Conservation (phyloP, 331 rosid genomes). For the Malus hybrid region DNA sequence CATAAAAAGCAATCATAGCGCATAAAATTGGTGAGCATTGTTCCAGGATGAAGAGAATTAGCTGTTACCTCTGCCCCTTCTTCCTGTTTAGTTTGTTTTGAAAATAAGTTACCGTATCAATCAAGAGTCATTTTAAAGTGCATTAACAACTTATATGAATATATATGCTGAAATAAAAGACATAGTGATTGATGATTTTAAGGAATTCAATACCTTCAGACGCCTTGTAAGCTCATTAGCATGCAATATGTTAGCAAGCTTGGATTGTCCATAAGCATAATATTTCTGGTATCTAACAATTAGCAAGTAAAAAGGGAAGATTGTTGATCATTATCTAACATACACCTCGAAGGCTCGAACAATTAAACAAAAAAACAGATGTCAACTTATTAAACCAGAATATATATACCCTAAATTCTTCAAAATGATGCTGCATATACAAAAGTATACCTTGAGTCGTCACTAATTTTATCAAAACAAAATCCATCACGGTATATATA, state of each 20-base stretch:
- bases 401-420: background rate
- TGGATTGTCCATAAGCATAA: constrained; percentile 62
- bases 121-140: background rate
- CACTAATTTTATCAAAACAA: background rate
- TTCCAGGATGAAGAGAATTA: constrained; percentile 66
- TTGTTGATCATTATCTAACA: too few relatives aligned
- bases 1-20: constrained; percentile 11
- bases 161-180: too few relatives aligned
- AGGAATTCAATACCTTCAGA: constrained; percentile 39
- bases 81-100: constrained; percentile 28
- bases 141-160: too few relatives aligned
- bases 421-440: background rate
- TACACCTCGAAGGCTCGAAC: too few relatives aligned
- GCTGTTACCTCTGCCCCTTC: constrained; percentile 59
- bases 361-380: too few relatives aligned
- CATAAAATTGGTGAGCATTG: constrained; percentile 48
- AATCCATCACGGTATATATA: background rate
- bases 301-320: background rate
- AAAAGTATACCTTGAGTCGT: background rate
- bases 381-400: too few relatives aligned
- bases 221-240: constrained; percentile 66
- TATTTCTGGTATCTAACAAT: constrained; percentile 35
- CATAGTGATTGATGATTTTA: background rate
- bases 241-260: constrained; percentile 65
- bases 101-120: background rate